These are phyloP conservation scores for Puccinia coronata DNA, from an alignment of 1,284 basidiomycete genomes.

Conservation along the genomic window DNA sequence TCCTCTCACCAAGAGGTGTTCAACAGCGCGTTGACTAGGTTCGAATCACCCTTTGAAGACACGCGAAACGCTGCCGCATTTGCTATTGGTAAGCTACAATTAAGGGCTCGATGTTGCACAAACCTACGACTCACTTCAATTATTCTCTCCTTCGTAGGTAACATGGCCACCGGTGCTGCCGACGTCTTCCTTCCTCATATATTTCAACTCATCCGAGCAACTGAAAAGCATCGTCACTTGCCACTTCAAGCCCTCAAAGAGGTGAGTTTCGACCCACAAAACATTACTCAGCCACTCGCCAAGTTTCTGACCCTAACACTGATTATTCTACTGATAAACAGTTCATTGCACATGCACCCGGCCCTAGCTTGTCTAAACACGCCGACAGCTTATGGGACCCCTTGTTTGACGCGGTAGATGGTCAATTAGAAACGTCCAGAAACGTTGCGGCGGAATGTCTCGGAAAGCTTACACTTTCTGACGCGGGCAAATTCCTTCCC, in stretches of 20 bases:
- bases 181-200: constrained; percentile 81
- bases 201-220: constrained; percentile 73
- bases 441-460: constrained; percentile 96
- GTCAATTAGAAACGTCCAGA: constrained; percentile 77
- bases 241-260: constrained; percentile 92
- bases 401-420: constrained; percentile 72
- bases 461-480: constrained; percentile 87
- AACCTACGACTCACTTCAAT: not conserved
- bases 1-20: constrained; percentile 75
- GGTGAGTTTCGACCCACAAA: constrained; percentile 62
- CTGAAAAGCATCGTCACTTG: constrained; percentile 75
- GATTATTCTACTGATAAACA: constrained; percentile 56
- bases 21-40: constrained; percentile 70
- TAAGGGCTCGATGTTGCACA: not conserved
- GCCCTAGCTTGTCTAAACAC: constrained; percentile 76
- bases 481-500: constrained; percentile 82
- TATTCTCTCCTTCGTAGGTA: constrained; percentile 64
- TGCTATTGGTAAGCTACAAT: constrained; percentile 72
- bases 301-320: not conserved
- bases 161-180: constrained; percentile 88
- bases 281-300: too few species aligned
- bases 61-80: constrained; percentile 84
- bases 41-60: constrained; percentile 76
- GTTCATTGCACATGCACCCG: constrained; percentile 87
- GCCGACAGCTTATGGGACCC: constrained; percentile 88